Evolutionary conservation across 768 basidiomycete species (phyloP), one percentile per base, ranked within the genome.

Genomic region (Naganishia vishniacii): DNA sequence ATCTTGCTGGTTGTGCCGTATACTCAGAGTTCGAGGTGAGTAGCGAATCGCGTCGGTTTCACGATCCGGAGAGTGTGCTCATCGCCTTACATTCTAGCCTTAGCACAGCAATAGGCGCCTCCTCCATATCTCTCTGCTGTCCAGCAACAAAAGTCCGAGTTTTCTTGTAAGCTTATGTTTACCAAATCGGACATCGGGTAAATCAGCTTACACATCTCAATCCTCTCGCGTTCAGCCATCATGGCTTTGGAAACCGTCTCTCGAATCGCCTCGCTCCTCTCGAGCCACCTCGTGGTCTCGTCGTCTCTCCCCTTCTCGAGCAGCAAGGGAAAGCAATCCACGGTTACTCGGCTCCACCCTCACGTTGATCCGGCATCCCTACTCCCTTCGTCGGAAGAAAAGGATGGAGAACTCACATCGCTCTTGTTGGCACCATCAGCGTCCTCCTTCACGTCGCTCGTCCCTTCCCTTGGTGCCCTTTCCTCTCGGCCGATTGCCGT

Each of bases 401-500:
- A 46, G 41, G 34, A 47, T 41, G 42, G 23, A 23, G 26, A 40
- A 8, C 58, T 67, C 41, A 71, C 66, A 26, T 62, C 68, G 12
- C 44, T 69, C 37, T 37, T 69, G 32, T 62, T 70, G 16, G 51
- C 63, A 1, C 67, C 60, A 29, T 45, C 63, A 12, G 44, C 53
- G 3, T 56, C 49, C 26, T 64, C 63, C 8, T 58, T 58, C 63
- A 37, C 62, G 8, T 61, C 60, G 8, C 62, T 71, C 34, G 46
- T 71, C 16, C 70, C 70, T 5, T 64, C 67, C 23, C 67, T 71
- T 23, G 53, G 61, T 8, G 20, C 44, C 3, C 64, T 70, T 18
- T 45, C 53, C 0, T 18, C 32, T 15, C 63, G 66, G 13, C 61
- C 70, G 16, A 59, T 68, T n/a, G 64, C 67, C 29, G 68, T 68